Conservation (phyloP, 1,284 basidiomycete genomes). For the Agaricales sp. region DNA sequence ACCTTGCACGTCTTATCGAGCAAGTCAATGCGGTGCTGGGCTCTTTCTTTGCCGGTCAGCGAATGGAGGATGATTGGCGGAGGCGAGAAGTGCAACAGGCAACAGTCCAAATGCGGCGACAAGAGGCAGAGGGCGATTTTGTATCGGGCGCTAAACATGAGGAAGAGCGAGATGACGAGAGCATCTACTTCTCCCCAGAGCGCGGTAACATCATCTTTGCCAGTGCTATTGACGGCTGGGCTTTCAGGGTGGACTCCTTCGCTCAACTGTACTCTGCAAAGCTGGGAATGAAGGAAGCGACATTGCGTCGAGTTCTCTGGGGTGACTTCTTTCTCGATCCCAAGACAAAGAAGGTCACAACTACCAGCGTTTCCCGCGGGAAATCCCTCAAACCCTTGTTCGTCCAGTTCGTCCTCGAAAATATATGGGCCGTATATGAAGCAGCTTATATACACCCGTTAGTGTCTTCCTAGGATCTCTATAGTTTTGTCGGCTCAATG, state of each 20-base stretch:
- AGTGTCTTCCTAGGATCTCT: conserved; percentile 23
- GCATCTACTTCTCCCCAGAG: conserved; percentile 96
- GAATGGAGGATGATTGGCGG: conserved; percentile 95
- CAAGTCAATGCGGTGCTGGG: conserved; percentile 99
- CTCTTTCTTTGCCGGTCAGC: conserved; percentile 86
- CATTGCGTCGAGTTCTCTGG: conserved; percentile 87
- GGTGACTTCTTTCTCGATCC: conserved; percentile 97
- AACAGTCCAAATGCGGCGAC: neutral
- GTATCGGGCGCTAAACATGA: conserved; percentile 52
- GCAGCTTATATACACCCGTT: conserved; percentile 81
- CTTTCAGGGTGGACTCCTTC: conserved; percentile 91
- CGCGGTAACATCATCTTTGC: conserved; percentile 96
- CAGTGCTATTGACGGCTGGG: conserved; percentile 96
- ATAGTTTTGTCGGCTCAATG: conserved; percentile 35
- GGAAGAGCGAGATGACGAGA: conserved; percentile 94
- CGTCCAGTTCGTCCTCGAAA: conserved; percentile 96
- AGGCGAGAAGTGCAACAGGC: conserved; percentile 42
- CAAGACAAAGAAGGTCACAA: conserved; percentile 88
- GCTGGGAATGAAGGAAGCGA: conserved; percentile 85
- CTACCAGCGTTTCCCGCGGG: conserved; percentile 79
- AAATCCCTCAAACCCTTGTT: conserved; percentile 92
- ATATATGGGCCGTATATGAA: conserved; percentile 96
- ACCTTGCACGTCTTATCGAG: conserved; percentile 88
- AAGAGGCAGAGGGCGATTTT: neutral
- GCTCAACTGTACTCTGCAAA: conserved; percentile 89